These are phyloP conservation scores for Puccinia horiana DNA, from an alignment of 1,284 basidiomycete genomes.

Conservation along the genomic window DNA sequence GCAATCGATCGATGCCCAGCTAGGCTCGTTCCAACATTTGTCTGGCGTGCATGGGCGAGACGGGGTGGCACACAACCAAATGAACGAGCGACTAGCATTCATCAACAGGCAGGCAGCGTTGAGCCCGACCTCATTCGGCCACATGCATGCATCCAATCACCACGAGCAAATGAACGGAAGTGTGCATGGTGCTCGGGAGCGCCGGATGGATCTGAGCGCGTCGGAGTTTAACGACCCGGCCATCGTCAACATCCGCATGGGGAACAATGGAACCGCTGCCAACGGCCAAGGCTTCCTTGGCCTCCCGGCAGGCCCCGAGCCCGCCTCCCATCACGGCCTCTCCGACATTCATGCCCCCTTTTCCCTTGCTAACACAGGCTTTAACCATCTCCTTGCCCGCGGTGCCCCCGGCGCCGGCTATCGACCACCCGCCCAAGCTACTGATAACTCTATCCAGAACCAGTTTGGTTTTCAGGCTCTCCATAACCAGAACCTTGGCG, in stretches of 20 bases:
- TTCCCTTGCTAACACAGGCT: neutral
- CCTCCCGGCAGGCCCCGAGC: neutral
- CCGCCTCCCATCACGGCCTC: neutral
- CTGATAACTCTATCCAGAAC: neutral
- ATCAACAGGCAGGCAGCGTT: slow-evolving; percentile 14
- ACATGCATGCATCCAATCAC: slow-evolving; percentile 16
- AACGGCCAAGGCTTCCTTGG: slow-evolving; percentile 2
- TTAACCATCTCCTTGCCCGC: slow-evolving; percentile 14
- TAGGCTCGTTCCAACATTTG: slow-evolving; percentile 19
- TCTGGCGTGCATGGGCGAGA: slow-evolving; percentile 27
- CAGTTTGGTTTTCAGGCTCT: slow-evolving; percentile 1
- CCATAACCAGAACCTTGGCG: neutral
- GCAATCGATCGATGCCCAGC: slow-evolving; percentile 23
- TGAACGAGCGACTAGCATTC: slow-evolving; percentile 33
- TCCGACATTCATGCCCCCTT: slow-evolving; percentile 35
- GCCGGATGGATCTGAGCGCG: slow-evolving; percentile 9
- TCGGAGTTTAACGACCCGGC: slow-evolving; percentile 43
- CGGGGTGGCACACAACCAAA: neutral
- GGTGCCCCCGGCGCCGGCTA: neutral
- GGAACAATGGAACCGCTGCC: neutral
- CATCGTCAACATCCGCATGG: slow-evolving; percentile 45
- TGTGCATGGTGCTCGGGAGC: slow-evolving; percentile 16
- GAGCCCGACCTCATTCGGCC: slow-evolving; percentile 33
- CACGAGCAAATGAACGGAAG: slow-evolving; percentile 25
- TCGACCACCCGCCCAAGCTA: neutral